phyloP scores from a whole-genome alignment of 345 rosid genomes.

The Citrus inodora region DNA sequence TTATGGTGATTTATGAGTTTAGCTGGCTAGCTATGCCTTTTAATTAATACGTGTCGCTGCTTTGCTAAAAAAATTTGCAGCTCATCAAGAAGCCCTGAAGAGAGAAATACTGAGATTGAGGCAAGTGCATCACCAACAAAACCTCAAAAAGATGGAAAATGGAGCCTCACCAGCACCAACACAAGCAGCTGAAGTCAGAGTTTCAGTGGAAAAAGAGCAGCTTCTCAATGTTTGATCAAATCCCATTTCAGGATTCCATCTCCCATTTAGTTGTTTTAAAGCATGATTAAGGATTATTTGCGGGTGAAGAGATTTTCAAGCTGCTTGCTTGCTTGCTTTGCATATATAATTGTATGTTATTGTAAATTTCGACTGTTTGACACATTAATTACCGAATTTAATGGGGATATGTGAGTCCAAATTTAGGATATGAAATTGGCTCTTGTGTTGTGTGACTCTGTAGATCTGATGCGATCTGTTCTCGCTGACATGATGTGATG shows the following conservation, averaged over 20 bases:
- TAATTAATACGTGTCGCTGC: not conserved
- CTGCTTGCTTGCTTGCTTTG: slow-evolving; percentile 5
- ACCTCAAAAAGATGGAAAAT: slow-evolving; percentile 39
- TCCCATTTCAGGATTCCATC: not conserved
- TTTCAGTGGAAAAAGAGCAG: slow-evolving; percentile 30
- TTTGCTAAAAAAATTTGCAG: slow-evolving; percentile 29
- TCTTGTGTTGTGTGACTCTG: not conserved
- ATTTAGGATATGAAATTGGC: not conserved
- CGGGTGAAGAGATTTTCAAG: not conserved
- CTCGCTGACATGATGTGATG: not conserved
- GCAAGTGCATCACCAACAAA: slow-evolving; percentile 67
- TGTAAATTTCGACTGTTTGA: not conserved
- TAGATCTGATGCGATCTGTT: slow-evolving; percentile 3
- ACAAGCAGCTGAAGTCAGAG: slow-evolving; percentile 21
- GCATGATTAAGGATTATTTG: not conserved
- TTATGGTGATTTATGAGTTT: not conserved
- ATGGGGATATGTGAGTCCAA: not conserved
- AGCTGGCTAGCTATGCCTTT: not conserved
- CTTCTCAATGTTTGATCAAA: slow-evolving; percentile 34
- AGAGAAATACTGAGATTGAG: slow-evolving; percentile 86
- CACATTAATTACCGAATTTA: not conserved
- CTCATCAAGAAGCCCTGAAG: slow-evolving; percentile 82
- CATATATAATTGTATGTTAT: not conserved
- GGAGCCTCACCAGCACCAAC: slow-evolving; percentile 18
- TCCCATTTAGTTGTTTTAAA: not conserved